Conservation (phyloP, 108 stramenopile species). For the Discostella stelligeroides region DNA sequence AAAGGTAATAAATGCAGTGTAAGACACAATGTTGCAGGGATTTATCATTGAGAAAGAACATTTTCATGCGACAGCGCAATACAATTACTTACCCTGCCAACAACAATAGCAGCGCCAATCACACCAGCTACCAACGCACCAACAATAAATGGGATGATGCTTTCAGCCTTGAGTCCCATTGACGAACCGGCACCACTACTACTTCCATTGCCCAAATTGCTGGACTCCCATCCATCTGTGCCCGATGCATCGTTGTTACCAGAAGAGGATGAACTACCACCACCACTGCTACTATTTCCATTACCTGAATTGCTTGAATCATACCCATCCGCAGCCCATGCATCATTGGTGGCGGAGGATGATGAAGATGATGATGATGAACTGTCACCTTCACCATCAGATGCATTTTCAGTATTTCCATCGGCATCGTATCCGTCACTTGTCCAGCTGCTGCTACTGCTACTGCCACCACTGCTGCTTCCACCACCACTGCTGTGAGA, state of each 20-base stretch:
- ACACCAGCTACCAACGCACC: slow-evolving; percentile 16
- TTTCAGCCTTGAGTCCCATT: neutral
- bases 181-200: neutral
- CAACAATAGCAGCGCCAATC: slow-evolving; percentile 13
- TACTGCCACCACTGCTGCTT: neutral
- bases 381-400: neutral
- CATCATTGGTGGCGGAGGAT: neutral
- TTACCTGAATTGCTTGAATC: neutral
- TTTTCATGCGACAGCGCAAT: neutral
- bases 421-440: neutral
- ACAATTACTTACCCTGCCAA: slow-evolving; percentile 4
- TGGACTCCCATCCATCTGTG: slow-evolving; percentile 7
- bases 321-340: slow-evolving; percentile 8
- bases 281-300: neutral
- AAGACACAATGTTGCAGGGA: no score
- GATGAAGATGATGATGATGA: neutral
- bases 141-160: slow-evolving; percentile 6
- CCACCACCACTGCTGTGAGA: neutral
- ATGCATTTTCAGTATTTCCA: neutral
- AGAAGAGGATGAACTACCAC: neutral
- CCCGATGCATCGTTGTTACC: neutral
- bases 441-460: neutral
- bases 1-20: no score
- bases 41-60: neutral
- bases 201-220: slow-evolving; percentile 11